A percentile compares a stretch with the other conserved stretches of the same genome.
Evolutionary conservation across 352 stramenopile genomes (phyloP).

Genomic region (Peronosclerospora sorghi): DNA sequence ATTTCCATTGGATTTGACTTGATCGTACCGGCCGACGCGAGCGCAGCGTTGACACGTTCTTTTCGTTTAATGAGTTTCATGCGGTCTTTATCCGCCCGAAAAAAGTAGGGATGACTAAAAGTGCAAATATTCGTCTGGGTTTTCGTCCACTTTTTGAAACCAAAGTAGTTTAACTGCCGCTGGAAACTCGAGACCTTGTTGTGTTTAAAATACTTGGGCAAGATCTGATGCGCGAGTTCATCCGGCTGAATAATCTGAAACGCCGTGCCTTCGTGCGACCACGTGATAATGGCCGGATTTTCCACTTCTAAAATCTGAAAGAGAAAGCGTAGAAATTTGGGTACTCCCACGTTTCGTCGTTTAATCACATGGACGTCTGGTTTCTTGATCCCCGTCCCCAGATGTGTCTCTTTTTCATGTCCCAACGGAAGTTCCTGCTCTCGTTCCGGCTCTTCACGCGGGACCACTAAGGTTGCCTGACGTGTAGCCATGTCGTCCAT

Average conservation of each 20-base stretch:
- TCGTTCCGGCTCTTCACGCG: conserved; percentile 13
- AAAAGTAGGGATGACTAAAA: conserved; percentile 61
- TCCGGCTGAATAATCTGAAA: conserved; percentile 64
- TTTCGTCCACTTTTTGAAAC: conserved; percentile 78
- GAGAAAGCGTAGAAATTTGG: conserved; percentile 59
- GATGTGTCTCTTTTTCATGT: background rate
- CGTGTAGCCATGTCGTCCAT: conserved; percentile 11
- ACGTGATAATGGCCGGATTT: conserved; percentile 41
- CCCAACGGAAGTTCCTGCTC: conserved; percentile 6
- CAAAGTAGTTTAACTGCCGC: conserved; percentile 72
- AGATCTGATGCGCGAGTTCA: conserved; percentile 37
- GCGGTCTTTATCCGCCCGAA: conserved; percentile 42
- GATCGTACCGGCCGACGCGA: conserved; percentile 13
- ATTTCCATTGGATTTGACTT: conserved; percentile 12
- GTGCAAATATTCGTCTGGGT: conserved; percentile 67
- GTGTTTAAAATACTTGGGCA: conserved; percentile 72
- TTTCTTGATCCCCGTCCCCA: conserved; percentile 1
- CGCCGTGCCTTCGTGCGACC: conserved; percentile 54
- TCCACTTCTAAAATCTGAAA: conserved; percentile 65
- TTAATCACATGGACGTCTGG: conserved; percentile 23
- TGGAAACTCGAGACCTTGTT: conserved; percentile 77
- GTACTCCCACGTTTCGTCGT: conserved; percentile 50
- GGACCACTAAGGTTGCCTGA: conserved; percentile 11
- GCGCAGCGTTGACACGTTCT: conserved; percentile 21
- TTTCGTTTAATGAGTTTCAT: conserved; percentile 75